Conservation (phyloP, 345 rosid species). For the Boechera divaricarpa region DNA sequence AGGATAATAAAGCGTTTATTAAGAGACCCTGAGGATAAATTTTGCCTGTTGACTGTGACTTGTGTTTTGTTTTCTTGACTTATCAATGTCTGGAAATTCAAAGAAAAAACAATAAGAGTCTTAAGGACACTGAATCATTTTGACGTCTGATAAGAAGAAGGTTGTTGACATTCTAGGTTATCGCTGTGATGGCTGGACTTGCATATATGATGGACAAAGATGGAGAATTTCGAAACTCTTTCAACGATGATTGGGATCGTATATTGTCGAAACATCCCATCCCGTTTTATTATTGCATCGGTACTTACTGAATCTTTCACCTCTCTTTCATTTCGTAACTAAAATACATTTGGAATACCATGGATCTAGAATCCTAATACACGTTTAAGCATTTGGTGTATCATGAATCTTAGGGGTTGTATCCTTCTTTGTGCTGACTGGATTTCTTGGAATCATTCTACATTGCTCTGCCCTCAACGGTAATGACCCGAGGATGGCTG, state of each 20-base stretch:
- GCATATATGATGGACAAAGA: conserved; percentile 93
- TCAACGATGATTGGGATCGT: conserved; percentile 95
- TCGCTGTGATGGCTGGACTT: conserved; percentile 77
- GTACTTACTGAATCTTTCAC: conserved; percentile 44
- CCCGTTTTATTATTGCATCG: conserved; percentile 94
- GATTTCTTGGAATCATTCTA: conserved; percentile 82
- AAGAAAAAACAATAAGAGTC: background rate
- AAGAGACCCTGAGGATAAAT: background rate
- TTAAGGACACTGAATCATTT: background rate
- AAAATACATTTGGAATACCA: background rate
- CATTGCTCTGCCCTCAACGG: conserved; percentile 83
- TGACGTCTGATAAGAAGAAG: background rate
- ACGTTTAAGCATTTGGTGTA: conserved; percentile 2
- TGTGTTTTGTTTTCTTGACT: conserved; percentile 24
- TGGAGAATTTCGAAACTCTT: conserved; percentile 89
- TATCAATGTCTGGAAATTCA: conserved; percentile 11
- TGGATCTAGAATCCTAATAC: background rate
- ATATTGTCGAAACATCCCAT: conserved; percentile 87
- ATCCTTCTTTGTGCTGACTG: conserved; percentile 87
- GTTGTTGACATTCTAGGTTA: conserved; percentile 52
- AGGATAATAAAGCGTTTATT: conserved; percentile 1
- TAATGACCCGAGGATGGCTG: conserved; percentile 89
- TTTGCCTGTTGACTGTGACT: conserved; percentile 5
- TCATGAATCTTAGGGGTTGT: conserved; percentile 64
- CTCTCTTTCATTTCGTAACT: background rate